Evolutionary conservation across 2,329 filamentous ascomycete species (phyloP).

Genomic region (Aspergillus oerlinghausenensis): DNA sequence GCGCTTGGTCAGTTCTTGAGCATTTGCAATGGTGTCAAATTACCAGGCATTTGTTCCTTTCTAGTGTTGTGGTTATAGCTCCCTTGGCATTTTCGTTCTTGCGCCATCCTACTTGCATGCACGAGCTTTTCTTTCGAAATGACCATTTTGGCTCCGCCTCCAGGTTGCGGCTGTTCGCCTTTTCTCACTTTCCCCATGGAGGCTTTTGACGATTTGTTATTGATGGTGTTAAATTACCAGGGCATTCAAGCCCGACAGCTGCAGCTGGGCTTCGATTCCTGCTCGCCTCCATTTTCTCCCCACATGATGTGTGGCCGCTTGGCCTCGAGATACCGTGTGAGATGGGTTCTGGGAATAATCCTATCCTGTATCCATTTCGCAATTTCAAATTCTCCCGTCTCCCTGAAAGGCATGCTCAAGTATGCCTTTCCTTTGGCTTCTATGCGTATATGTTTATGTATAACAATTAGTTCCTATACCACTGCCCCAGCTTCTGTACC

Average conservation of each 20-base stretch:
- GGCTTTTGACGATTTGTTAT: background rate
- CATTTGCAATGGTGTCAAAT: constrained; percentile 35
- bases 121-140: constrained; percentile 5
- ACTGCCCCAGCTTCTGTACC: background rate
- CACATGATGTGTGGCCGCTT: background rate
- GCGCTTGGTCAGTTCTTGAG: constrained; percentile 32
- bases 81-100: constrained; percentile 11
- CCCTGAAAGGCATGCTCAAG: background rate
- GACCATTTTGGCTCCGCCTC: background rate
- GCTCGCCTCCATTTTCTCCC: background rate
- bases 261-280: background rate
- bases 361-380: background rate
- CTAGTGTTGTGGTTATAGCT: constrained; percentile 26
- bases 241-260: background rate
- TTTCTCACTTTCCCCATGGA: background rate
- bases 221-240: background rate
- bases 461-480: constrained; percentile 14
- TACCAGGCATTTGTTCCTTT: constrained; percentile 31
- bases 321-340: background rate
- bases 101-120: constrained; percentile 17
- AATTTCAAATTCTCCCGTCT: background rate
- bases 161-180: background rate
- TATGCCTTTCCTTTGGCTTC: background rate
- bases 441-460: constrained; percentile 15
- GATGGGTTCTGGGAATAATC: background rate